Evolutionary conservation across 805 yeast genomes (phyloP).

Genomic region (Cyberlindnera sargentensis): DNA sequence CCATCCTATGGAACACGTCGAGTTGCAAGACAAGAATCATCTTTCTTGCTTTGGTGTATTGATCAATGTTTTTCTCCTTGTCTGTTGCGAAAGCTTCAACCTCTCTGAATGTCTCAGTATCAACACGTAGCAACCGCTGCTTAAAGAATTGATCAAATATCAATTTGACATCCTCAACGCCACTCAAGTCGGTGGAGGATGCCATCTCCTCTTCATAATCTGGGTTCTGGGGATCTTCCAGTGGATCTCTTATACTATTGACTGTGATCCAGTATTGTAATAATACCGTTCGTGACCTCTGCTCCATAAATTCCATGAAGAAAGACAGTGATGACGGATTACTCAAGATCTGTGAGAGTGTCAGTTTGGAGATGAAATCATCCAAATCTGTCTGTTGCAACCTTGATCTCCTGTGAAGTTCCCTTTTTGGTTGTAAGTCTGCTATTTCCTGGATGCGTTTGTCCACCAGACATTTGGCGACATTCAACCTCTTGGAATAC

Average conservation of each 20-base stretch:
- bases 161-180: constrained; percentile 44
- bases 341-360: constrained; percentile 38
- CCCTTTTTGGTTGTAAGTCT: neutral
- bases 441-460: constrained; percentile 22
- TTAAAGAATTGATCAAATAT: constrained; percentile 40
- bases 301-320: constrained; percentile 52
- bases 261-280: constrained; percentile 64
- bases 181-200: constrained; percentile 32
- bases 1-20: constrained; percentile 43
- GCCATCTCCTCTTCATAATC: constrained; percentile 22
- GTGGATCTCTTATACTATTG: constrained; percentile 63
- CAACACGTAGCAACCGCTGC: constrained; percentile 25
- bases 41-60: constrained; percentile 49
- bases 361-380: constrained; percentile 21
- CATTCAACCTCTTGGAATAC: constrained; percentile 26
- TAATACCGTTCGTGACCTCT: constrained; percentile 35
- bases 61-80: constrained; percentile 9
- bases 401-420: constrained; percentile 1
- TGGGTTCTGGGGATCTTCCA: constrained; percentile 37
- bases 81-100: constrained; percentile 32
- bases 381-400: constrained; percentile 16
- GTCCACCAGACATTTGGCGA: constrained; percentile 26
- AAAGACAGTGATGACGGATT: constrained; percentile 41
- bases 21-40: constrained; percentile 55
- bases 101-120: constrained; percentile 22